A percentile compares a stretch with the other conserved stretches of the same genome.
These are phyloP conservation scores for Dactylellina cionopaga DNA, from an alignment of 2,329 filamentous ascomycete species.

Conservation along the genomic window DNA sequence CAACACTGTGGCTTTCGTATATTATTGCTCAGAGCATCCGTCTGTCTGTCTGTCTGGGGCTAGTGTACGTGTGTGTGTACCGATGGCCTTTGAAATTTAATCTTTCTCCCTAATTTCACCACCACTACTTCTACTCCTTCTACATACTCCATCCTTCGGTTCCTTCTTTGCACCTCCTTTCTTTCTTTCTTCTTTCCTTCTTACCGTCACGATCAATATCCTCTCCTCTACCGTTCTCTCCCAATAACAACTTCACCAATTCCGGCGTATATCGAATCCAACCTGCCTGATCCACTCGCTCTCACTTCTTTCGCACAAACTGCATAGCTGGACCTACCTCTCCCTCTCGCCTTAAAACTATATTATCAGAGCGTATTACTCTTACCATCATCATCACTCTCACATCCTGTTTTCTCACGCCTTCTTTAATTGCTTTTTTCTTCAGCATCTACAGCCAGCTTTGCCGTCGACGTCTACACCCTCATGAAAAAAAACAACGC, in stretches of 20 bases:
- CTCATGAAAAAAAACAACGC: too few relatives aligned
- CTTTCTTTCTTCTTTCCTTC: conserved; percentile 6
- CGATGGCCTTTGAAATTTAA: conserved; percentile 7
- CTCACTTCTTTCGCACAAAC: neutral
- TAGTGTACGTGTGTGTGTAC: neutral
- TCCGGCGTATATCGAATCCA: conserved; percentile 1
- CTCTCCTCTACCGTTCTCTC: neutral
- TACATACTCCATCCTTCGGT: neutral
- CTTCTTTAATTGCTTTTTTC: neutral
- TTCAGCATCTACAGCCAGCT: neutral
- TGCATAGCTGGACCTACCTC: neutral
- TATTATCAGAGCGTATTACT: too few relatives aligned
- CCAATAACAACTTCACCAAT: neutral
- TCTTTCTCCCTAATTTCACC: conserved; percentile 13
- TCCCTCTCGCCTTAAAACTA: too few relatives aligned
- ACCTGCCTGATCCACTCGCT: neutral
- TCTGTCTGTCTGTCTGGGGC: neutral
- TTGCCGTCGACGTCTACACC: neutral
- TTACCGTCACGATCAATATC: neutral
- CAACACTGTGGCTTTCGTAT: too few relatives aligned
- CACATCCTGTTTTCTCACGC: neutral
- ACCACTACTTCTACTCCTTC: too few relatives aligned
- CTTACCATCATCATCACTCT: neutral
- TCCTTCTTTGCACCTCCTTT: conserved; percentile 8
- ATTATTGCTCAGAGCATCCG: too few relatives aligned